Conservation (phyloP, 2,329 filamentous ascomycete species). For the Pseudocercospora ulei region DNA sequence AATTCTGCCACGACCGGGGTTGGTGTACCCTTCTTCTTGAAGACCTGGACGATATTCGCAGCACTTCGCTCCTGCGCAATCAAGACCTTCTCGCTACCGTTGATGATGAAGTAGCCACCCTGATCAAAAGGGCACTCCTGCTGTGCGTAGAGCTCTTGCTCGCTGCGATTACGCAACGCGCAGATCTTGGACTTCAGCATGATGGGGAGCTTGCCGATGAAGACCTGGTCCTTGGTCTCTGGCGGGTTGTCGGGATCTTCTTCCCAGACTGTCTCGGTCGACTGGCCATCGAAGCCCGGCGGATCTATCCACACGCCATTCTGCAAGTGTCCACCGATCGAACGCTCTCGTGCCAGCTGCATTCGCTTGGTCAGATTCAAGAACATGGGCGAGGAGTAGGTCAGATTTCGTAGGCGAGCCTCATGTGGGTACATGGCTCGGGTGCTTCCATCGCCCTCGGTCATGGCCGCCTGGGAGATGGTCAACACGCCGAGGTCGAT, state of each 20-base stretch:
- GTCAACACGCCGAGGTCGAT: constrained; percentile 87
- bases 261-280: constrained; percentile 41
- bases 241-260: constrained; percentile 26
- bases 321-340: constrained; percentile 52
- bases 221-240: constrained; percentile 51
- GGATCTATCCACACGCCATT: constrained; percentile 45
- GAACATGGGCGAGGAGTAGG: constrained; percentile 86
- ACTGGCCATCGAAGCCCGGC: constrained; percentile 35
- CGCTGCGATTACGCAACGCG: constrained; percentile 70
- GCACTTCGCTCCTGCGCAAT: constrained; percentile 97
- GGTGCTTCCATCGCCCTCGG: constrained; percentile 82
- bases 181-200: constrained; percentile 98
- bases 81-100: constrained; percentile 94
- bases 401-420: constrained; percentile 87
- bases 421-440: constrained; percentile 85
- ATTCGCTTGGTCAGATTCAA: constrained; percentile 79
- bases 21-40: constrained; percentile 93
- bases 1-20: constrained; percentile 94
- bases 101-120: constrained; percentile 98
- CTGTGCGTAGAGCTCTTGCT: constrained; percentile 77
- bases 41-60: constrained; percentile 97
- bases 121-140: constrained; percentile 98
- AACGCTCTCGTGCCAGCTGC: constrained; percentile 68
- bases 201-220: constrained; percentile 89
- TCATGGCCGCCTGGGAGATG: constrained; percentile 80